phyloP scores from a whole-genome alignment of 768 basidiomycete species.

The Collybia sordida region DNA sequence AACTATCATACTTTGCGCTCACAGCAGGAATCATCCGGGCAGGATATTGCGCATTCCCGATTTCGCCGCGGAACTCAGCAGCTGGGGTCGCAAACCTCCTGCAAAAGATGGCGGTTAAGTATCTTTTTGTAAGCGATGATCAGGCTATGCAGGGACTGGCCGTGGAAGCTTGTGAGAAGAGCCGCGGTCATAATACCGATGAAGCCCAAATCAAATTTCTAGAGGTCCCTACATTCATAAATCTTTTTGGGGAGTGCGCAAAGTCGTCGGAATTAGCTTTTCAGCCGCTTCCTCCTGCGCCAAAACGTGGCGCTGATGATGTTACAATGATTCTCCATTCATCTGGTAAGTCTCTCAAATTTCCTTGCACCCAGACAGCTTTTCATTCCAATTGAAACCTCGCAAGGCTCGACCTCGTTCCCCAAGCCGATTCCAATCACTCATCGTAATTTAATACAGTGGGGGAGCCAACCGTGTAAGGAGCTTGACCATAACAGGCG shows the following conservation, averaged over 20 bases:
- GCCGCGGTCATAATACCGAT: neutral
- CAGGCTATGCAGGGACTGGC: constrained; percentile 16
- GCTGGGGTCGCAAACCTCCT: constrained; percentile 46
- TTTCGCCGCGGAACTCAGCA: constrained; percentile 45
- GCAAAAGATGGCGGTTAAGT: constrained; percentile 16
- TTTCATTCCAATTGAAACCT: neutral
- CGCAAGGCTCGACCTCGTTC: constrained; percentile 15
- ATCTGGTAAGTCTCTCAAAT: constrained; percentile 11
- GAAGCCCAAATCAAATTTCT: neutral
- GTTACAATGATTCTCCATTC: constrained; percentile 18
- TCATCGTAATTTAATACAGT: constrained; percentile 14
- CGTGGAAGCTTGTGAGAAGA: constrained; percentile 9
- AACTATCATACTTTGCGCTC: constrained; percentile 30
- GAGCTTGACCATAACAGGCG: no score
- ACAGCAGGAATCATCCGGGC: constrained; percentile 37
- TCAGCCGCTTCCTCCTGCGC: neutral
- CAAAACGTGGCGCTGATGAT: constrained; percentile 3
- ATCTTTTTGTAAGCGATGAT: constrained; percentile 24
- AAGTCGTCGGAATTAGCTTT: neutral
- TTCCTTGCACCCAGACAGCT: neutral
- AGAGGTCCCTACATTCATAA: constrained; percentile 3
- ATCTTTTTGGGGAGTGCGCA: constrained; percentile 4
- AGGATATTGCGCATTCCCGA: constrained; percentile 33
- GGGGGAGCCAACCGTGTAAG: constrained; percentile 17
- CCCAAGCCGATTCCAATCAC: constrained; percentile 14